Evolutionary conservation across 768 basidiomycete genomes (phyloP), one percentile per base, ranked within the genome.

Genomic region (Boletus insuetus): DNA sequence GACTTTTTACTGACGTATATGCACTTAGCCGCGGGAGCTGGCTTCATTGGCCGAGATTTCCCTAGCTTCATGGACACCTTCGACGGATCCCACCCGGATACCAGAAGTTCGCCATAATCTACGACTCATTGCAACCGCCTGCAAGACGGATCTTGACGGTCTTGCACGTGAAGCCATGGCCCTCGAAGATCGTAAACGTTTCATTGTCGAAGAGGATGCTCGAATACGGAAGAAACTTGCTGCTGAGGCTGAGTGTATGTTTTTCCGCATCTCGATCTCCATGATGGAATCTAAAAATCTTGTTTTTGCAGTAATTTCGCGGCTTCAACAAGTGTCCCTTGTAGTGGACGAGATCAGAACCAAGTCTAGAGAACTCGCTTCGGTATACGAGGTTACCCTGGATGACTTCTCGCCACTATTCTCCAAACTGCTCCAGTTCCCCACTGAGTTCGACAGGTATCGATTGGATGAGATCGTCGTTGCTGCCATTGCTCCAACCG

Each of bases 91-190:
- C 7, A 91, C 86, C 46, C 87, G 91, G 51, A 86, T 98, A 58
- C 97, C 97, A 0, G 97, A 99, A 76, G 84, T 99, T n/a, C 84
- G 96, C 24, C 95, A 99, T 69, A 99, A 98, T 69, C 74, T 99
- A 26, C 84, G 89, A 5, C 81, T 98, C 41, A 92, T 99, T 34
- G 79, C 83, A 2, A 91, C 94, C 45, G 79, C 85, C 2, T 87
- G 93, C 63, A 91, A 90, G 62, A 83, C 79, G 17, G 90, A 96
- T 56, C 79, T 99, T 13, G 89, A 93, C 51, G 89, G 91, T 6
- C 82, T 98, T 22, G 94, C 94, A 0, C 82, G 87, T 16, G 97
- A 99, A 75, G 97, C 91, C 3, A 89, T 87, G 60, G 80, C 84
- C 4, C 78, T 98, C 3, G 82, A 88, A 59, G 91, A 91, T 56